Conservation (phyloP, 768 basidiomycete genomes). For the Obba rivulosa region DNA sequence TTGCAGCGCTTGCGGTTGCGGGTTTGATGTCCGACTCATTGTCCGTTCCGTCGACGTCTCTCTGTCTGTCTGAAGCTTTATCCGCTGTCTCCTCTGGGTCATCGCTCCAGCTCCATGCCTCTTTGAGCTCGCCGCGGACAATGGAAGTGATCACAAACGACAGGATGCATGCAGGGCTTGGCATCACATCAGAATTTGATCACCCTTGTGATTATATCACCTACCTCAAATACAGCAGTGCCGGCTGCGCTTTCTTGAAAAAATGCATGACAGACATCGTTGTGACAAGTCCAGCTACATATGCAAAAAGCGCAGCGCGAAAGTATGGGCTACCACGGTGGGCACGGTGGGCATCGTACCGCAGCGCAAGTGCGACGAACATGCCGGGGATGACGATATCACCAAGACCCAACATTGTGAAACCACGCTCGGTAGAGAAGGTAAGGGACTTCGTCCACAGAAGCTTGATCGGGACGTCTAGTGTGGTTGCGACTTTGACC, state of each 20-base stretch:
- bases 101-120: conserved; percentile 73
- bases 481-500: conserved; percentile 85
- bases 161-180: conserved; percentile 76
- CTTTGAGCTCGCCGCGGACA: conserved; percentile 60
- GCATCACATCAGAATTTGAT: no score
- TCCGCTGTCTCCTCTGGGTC: conserved; percentile 26
- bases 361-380: conserved; percentile 80
- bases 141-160: conserved; percentile 58
- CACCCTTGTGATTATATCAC: no score
- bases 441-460: conserved; percentile 71
- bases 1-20: not conserved
- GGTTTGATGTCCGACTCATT: not conserved
- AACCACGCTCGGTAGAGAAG: conserved; percentile 50
- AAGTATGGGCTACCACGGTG: conserved; percentile 59
- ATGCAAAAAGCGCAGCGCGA: conserved; percentile 58
- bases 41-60: conserved; percentile 4
- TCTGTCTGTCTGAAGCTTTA: not conserved
- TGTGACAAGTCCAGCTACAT: conserved; percentile 61
- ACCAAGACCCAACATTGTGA: conserved; percentile 89
- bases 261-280: conserved; percentile 87
- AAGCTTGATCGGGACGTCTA: conserved; percentile 93
- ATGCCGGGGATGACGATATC: conserved; percentile 69
- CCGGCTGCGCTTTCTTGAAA: conserved; percentile 78
- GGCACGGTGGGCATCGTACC: conserved; percentile 65
- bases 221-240: conserved; percentile 88